These are phyloP conservation scores for Ceratopteris richardii DNA, from an alignment of 75 land plant species.

Conservation along the genomic window DNA sequence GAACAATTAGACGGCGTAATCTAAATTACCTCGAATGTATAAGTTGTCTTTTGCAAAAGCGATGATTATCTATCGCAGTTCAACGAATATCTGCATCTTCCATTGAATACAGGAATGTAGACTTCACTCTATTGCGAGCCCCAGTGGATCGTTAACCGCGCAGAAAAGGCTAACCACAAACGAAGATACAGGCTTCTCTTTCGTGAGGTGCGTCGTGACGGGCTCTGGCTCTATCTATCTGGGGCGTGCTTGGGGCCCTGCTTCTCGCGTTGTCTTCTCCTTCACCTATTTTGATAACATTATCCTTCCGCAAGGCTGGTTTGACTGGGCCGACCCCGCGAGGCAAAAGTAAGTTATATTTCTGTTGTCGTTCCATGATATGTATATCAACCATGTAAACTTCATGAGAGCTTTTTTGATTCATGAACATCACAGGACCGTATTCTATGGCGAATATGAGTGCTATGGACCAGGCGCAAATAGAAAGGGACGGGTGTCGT, in stretches of 20 bases:
- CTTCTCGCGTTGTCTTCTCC: slow-evolving; percentile 27
- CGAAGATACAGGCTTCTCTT: slow-evolving; percentile 25
- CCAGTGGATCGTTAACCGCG: slow-evolving; percentile 66
- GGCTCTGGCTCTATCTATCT: slow-evolving; percentile 23
- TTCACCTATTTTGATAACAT: slow-evolving; percentile 20
- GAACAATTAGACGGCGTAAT: too few species aligned
- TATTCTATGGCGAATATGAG: slow-evolving; percentile 23
- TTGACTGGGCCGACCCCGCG: slow-evolving; percentile 22
- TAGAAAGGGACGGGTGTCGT: slow-evolving; percentile 13
- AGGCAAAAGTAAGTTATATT: slow-evolving; percentile 17
- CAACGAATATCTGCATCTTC: too few species aligned
- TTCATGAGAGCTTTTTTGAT: too few species aligned
- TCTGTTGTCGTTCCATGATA: too few species aligned
- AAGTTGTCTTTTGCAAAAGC: too few species aligned
- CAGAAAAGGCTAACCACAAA: slow-evolving; percentile 22
- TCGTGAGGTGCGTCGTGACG: slow-evolving; percentile 28
- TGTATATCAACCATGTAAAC: too few species aligned
- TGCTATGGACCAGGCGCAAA: slow-evolving; percentile 26
- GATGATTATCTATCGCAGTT: too few species aligned
- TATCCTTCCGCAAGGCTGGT: slow-evolving; percentile 25
- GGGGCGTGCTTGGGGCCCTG: slow-evolving; percentile 34
- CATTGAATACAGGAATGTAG: slow-evolving; percentile 68
- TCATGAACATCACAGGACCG: too few species aligned
- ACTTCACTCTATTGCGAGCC: slow-evolving; percentile 31
- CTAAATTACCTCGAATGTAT: too few species aligned